Evolutionary conservation across 257 asterid species (phyloP).

Genomic region (Scutellaria baicalensis): DNA sequence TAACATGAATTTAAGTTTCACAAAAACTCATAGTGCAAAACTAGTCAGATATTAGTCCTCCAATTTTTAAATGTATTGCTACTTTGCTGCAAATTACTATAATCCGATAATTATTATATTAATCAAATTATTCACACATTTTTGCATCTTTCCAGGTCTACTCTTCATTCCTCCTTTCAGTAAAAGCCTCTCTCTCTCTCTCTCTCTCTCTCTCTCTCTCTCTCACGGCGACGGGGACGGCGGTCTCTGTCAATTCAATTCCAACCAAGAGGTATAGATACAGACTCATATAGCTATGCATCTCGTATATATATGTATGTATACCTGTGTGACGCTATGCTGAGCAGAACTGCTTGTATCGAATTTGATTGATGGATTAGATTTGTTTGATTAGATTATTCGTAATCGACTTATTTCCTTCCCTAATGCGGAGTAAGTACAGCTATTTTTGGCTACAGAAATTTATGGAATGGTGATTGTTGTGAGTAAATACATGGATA

Average conservation of each 20-base stretch:
- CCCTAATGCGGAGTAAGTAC: background rate
- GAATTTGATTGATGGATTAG: slow-evolving; percentile 12
- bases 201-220: too few species aligned
- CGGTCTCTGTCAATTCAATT: slow-evolving; percentile 15
- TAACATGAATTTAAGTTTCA: too few species aligned
- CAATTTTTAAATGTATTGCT: too few species aligned
- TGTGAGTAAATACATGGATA: background rate
- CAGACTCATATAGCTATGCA: background rate
- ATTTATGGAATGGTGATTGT: background rate
- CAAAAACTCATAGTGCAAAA: too few species aligned
- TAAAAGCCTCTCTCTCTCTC: slow-evolving; percentile 6
- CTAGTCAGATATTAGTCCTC: too few species aligned
- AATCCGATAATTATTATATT: too few species aligned
- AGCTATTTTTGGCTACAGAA: slow-evolving; percentile 3
- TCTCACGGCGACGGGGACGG: background rate
- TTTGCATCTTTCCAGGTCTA: slow-evolving; percentile 22
- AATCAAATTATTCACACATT: slow-evolving; percentile 8
- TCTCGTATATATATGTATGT: background rate
- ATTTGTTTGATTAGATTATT: slow-evolving; percentile 7
- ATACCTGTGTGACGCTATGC: background rate
- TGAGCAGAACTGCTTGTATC: slow-evolving; percentile 9
- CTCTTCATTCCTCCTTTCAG: background rate
- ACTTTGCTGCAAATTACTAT: too few species aligned
- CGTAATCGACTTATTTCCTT: background rate
- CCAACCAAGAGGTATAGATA: slow-evolving; percentile 13